phyloP scores from a whole-genome alignment of 352 stramenopile genomes.

The Phytophthora podocarpi region DNA sequence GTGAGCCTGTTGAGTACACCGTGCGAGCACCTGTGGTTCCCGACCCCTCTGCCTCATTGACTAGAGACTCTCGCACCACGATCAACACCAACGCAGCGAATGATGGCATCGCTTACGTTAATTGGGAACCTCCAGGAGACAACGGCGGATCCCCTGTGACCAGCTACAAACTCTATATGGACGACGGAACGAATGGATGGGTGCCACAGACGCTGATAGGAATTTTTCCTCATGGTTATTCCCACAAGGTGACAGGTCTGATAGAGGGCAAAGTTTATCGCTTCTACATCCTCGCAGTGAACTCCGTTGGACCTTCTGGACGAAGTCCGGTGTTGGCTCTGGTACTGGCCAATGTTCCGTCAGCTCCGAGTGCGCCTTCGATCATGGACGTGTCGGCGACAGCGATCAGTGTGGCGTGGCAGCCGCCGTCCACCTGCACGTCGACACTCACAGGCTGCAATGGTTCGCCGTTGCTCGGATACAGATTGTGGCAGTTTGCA shows the following conservation, averaged over 20 bases:
- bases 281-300: conserved; percentile 92
- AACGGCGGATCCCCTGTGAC: conserved; percentile 93
- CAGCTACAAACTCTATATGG: conserved; percentile 93
- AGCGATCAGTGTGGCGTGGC: conserved; percentile 73
- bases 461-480: conserved; percentile 85
- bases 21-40: conserved; percentile 88
- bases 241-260: conserved; percentile 47
- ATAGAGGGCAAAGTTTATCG: conserved; percentile 90
- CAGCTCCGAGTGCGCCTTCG: conserved; percentile 47
- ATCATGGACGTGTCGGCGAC: conserved; percentile 70
- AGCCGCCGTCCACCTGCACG: conserved; percentile 64
- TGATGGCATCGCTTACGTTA: conserved; percentile 64
- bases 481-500: conserved; percentile 94
- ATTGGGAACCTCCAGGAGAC: conserved; percentile 90
- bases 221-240: conserved; percentile 59
- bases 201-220: conserved; percentile 46
- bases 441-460: conserved; percentile 79
- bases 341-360: conserved; percentile 83
- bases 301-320: conserved; percentile 80
- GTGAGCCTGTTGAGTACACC: conserved; percentile 85
- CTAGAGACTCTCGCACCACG: conserved; percentile 66
- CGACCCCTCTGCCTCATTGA: conserved; percentile 73
- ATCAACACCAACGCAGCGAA: conserved; percentile 60
- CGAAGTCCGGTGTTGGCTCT: conserved; percentile 89
- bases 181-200: conserved; percentile 60